Evolutionary conservation across 345 rosid genomes (phyloP).

Genomic region (Combretum micranthum): DNA sequence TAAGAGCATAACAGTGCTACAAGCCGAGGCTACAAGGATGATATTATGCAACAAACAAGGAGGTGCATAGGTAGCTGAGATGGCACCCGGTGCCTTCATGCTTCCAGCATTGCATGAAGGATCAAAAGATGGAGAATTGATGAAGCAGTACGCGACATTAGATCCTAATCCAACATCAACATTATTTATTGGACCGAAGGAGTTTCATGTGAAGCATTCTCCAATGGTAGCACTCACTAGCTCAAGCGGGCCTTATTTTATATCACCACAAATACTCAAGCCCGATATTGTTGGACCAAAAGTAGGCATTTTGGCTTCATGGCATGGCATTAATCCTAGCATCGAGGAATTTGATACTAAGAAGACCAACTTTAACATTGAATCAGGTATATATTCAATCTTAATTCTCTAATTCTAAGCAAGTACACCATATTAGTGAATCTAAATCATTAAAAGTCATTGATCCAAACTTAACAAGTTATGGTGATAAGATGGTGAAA

Average conservation of each 20-base stretch:
- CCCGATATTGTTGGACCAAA: constrained; percentile 94
- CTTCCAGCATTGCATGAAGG: constrained; percentile 68
- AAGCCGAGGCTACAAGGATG: constrained; percentile 69
- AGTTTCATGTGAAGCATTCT: constrained; percentile 46
- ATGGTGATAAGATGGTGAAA: no score
- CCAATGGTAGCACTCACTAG: constrained; percentile 92
- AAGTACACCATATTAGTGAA: no score
- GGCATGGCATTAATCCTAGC: constrained; percentile 64
- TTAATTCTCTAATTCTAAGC: no score
- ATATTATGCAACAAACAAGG: constrained; percentile 58
- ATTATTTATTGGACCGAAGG: constrained; percentile 58
- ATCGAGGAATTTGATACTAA: constrained; percentile 55
- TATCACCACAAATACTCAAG: constrained; percentile 69
- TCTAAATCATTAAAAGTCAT: no score
- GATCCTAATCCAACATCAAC: constrained; percentile 43
- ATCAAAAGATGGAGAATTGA: constrained; percentile 44
- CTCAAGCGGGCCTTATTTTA: constrained; percentile 77
- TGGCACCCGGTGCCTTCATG: constrained; percentile 75
- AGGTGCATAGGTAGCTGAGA: constrained; percentile 41
- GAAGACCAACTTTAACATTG: constrained; percentile 57
- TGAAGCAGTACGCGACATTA: constrained; percentile 41
- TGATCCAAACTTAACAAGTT: no score
- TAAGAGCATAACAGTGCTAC: constrained; percentile 63
- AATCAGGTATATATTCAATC: constrained; percentile 60
- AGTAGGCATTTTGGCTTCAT: constrained; percentile 73